phyloP scores from a whole-genome alignment of 2,329 filamentous ascomycete species.

The Xylaria sp. region DNA sequence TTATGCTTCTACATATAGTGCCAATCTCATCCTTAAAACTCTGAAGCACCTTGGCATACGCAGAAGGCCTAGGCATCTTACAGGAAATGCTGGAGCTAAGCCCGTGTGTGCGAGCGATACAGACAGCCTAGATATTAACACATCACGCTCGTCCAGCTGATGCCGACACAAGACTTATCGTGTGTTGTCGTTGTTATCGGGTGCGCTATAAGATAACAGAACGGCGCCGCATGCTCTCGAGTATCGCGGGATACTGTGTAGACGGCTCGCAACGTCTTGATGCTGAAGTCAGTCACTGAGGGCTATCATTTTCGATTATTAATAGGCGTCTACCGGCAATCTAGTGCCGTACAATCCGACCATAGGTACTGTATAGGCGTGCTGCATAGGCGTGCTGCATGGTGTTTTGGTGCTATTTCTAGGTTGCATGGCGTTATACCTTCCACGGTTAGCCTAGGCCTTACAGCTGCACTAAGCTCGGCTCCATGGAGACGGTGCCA shows the following conservation, averaged over 20 bases:
- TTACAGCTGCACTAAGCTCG: too few relatives aligned
- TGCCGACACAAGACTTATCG: not conserved
- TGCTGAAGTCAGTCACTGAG: not conserved
- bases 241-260: too few relatives aligned
- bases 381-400: not conserved
- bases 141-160: not conserved
- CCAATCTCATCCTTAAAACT: not conserved
- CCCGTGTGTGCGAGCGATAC: not conserved
- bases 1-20: not conserved
- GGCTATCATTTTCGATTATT: not conserved
- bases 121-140: not conserved
- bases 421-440: not conserved
- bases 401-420: not conserved
- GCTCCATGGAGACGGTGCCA: too few relatives aligned
- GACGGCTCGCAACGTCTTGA: not conserved
- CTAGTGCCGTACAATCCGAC: not conserved
- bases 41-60: conserved; percentile 14
- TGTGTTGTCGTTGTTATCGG: not conserved
- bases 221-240: not conserved
- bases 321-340: not conserved
- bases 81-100: not conserved
- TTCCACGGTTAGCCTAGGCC: conserved; percentile 5
- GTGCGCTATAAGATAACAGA: not conserved
- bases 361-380: not conserved
- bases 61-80: not conserved